Evolutionary conservation across 371 early-diverging fungal species (phyloP), one percentile per base, ranked within the genome.

Genomic region (Circinella umbellata): DNA sequence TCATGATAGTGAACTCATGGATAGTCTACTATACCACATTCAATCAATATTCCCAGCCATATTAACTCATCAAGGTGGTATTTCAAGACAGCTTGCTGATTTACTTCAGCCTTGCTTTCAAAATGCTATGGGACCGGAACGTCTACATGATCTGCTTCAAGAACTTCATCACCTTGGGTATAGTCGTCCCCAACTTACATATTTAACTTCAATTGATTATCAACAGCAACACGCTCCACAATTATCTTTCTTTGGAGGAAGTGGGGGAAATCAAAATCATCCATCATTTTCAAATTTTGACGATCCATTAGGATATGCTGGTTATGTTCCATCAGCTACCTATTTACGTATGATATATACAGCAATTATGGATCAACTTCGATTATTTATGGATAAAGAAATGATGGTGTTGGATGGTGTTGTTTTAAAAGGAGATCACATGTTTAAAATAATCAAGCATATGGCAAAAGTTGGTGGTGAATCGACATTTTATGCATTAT

Each of bases 381-480:
- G 54, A 20, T n/a, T 18, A 8, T 20, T 54, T 11, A 54, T 54
- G 10, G 54, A 20, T n/a, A 54, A 54, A 54, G 54, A 54, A 18
- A 54, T 54, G 54, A 54, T 54, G 54, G n/a, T 54, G 11, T n/a
- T 18, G 8, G 54, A 54, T 4, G 54, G 54, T 14, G 20, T 27
- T 54, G n/a, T 15, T 54, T 54, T 54, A 8, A 20, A 54, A 18
- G 20, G 54, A 7, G 20, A 54, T 18, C 54, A 54, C 18, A 54
- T 1, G 15, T 54, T 54, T 20, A 17, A 18, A 4, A 54, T 54
- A n/a, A 54, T 54, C 18, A 54, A 54, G 54, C 54, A 54, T n/a
- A 54, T 54, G 54, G 54, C 54, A 18, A 54, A 54, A 20, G n/a
- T 54, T 54, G 54, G 54, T 54, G 54, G 54, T 0, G 54, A 54